Evolutionary conservation across 2,329 filamentous ascomycete genomes (phyloP), one percentile per base, ranked within the genome.

Genomic region (Didymella pomorum): DNA sequence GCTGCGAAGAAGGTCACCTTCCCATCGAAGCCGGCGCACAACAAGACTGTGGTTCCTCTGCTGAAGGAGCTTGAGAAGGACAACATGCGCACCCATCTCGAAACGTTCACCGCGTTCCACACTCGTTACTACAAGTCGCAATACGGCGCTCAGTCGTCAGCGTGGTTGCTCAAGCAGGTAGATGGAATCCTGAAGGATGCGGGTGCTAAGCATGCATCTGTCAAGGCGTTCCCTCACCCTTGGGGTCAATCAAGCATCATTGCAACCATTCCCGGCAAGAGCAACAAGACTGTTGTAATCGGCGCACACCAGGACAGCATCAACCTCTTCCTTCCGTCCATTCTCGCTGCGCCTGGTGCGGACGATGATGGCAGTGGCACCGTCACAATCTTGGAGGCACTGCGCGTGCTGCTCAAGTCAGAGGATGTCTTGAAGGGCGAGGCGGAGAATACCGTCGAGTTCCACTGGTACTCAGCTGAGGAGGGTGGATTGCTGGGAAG

Each of bases 401-500:
- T 99, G 72, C 87, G 92, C 33, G 89, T 91, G 42, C 83, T 98
- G 8, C 84, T 97, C 55, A 84, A 86, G 66, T 89, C 89, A n/a
- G 79, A 89, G 61, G 85, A 88, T 50, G 84, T 97, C 59, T 78
- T 88, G 35, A 79, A 84, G 49, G 92, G 92, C 35, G 86, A 91
- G 64, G 89, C 88, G 4, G 79, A 86, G 58, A 97, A 97, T 79
- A 96, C 92, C 0, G 83, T 99, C 67, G 94, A 98, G 80, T 98
- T 98, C 78, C 93, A 97, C 79, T 97, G 92, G 92, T 97, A 96
- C 80, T 91, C 89, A 43, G 93, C 92, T 11, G 93, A 97, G 76
- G 93, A 97, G 77, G 92, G 89, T 49, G 93, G 93, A 31, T 82
- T 97, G 44, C 84, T 96, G 3, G 93, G 93, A 58, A 94, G 90